Conservation (phyloP, 805 yeast species). For the Saturnispora diversa region DNA sequence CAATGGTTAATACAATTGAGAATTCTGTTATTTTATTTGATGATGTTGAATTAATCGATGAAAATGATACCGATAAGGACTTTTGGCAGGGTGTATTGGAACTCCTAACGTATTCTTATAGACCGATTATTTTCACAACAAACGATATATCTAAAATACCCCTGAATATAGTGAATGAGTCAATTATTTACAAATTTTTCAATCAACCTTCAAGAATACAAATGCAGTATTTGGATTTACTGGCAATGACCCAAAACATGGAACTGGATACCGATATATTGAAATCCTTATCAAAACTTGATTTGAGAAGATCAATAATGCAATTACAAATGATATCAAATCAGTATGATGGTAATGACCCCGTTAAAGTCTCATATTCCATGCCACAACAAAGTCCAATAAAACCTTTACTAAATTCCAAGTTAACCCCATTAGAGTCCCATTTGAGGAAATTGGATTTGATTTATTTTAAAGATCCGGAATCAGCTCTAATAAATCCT, state of each 20-base stretch:
- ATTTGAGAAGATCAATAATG: conserved; percentile 25
- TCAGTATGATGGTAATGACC: conserved; percentile 9
- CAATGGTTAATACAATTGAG: conserved; percentile 48
- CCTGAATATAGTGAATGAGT: conserved; percentile 23
- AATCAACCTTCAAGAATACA: conserved; percentile 8
- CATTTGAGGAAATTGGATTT: conserved; percentile 2
- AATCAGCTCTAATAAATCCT: not conserved
- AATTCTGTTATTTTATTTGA: conserved; percentile 72
- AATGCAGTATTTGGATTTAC: conserved; percentile 23
- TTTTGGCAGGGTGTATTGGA: conserved; percentile 73
- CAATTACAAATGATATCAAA: conserved; percentile 27
- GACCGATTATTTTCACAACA: conserved; percentile 31
- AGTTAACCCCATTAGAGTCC: not conserved
- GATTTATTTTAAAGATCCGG: not conserved
- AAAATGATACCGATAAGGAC: conserved; percentile 54
- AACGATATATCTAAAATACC: conserved; percentile 24
- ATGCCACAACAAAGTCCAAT: not conserved
- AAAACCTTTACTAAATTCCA: not conserved
- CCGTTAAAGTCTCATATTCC: not conserved
- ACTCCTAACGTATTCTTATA: conserved; percentile 36
- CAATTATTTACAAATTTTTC: conserved; percentile 22
- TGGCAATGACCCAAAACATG: conserved; percentile 24
- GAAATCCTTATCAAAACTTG: conserved; percentile 13
- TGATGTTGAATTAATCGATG: conserved; percentile 77
- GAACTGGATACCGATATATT: conserved; percentile 19